Conservation (phyloP, 768 basidiomycete species). For the Phanerodontia chrysosporium region DNA sequence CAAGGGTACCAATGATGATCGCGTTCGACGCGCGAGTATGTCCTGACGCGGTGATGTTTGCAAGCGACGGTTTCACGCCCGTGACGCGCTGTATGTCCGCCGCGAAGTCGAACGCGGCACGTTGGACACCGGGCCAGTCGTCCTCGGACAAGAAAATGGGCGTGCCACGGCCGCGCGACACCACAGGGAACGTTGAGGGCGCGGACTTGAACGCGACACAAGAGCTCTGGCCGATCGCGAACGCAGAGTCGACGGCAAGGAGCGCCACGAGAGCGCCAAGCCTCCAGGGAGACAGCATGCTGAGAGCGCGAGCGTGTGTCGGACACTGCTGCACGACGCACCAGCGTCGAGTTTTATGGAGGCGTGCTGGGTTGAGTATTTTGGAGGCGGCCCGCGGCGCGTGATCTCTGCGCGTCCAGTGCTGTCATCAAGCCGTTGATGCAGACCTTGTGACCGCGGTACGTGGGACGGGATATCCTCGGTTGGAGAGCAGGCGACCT, state of each 20-base stretch:
- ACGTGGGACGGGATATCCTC: conserved; percentile 14
- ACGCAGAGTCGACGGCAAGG: conserved; percentile 14
- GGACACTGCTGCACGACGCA: background rate
- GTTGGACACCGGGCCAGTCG: conserved; percentile 62
- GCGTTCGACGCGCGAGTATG: conserved; percentile 26
- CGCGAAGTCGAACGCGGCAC: conserved; percentile 56
- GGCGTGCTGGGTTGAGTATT: background rate
- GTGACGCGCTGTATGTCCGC: conserved; percentile 61
- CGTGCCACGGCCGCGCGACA: conserved; percentile 40
- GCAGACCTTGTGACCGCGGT: conserved; percentile 19
- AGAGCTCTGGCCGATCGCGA: conserved; percentile 45
- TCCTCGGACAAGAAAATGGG: conserved; percentile 48
- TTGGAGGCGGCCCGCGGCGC: background rate
- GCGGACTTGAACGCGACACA: conserved; percentile 42
- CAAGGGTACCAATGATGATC: conserved; percentile 65
- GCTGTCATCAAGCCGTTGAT: background rate
- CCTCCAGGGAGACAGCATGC: conserved; percentile 11
- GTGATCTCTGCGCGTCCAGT: background rate
- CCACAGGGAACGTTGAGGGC: conserved; percentile 37
- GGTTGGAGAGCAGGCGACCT: background rate
- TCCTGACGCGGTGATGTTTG: conserved; percentile 38
- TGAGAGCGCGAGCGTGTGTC: background rate
- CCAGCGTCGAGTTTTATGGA: background rate
- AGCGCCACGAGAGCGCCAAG: conserved; percentile 12
- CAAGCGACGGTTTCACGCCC: conserved; percentile 42